A percentile compares a stretch with the other conserved stretches of the same genome.
Conservation (phyloP, 768 basidiomycete genomes). For the Mycena metata region DNA sequence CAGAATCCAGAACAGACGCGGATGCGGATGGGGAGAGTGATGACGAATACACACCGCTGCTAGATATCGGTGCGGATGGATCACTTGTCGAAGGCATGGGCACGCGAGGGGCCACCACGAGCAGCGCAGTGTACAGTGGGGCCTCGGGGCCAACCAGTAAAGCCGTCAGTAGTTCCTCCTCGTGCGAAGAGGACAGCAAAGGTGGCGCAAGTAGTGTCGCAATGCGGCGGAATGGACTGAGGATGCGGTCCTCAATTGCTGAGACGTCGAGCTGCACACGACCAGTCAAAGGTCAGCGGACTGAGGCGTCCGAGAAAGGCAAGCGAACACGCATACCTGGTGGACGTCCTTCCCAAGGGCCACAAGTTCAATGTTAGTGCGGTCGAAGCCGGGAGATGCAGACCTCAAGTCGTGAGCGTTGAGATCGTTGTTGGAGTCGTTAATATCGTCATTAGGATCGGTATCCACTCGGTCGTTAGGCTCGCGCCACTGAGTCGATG, state of each 20-base stretch:
- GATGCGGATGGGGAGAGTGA: neutral
- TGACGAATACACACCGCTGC: no score
- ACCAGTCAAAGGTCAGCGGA: neutral
- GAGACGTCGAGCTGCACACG: constrained; percentile 3
- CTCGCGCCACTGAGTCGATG: neutral
- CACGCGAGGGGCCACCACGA: constrained; percentile 8
- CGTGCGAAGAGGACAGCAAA: neutral
- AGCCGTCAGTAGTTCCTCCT: constrained; percentile 7
- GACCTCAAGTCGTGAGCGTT: no score
- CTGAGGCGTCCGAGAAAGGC: neutral
- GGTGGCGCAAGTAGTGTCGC: constrained; percentile 19
- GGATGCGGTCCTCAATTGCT: constrained; percentile 7
- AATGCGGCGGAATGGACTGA: constrained; percentile 18
- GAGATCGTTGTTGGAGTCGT: neutral
- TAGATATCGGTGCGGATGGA: neutral
- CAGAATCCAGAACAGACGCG: neutral
- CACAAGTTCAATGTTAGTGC: constrained; percentile 19
- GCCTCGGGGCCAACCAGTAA: constrained; percentile 10
- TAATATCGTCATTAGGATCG: neutral
- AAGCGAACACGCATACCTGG: constrained; percentile 1
- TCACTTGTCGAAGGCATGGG: neutral
- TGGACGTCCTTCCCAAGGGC: constrained; percentile 13
- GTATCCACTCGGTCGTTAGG: neutral
- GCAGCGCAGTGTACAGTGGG: constrained; percentile 27
- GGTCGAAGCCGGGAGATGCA: neutral